These are phyloP conservation scores for Prosopis cineraria DNA, from an alignment of 306 rosid species.

Conservation along the genomic window DNA sequence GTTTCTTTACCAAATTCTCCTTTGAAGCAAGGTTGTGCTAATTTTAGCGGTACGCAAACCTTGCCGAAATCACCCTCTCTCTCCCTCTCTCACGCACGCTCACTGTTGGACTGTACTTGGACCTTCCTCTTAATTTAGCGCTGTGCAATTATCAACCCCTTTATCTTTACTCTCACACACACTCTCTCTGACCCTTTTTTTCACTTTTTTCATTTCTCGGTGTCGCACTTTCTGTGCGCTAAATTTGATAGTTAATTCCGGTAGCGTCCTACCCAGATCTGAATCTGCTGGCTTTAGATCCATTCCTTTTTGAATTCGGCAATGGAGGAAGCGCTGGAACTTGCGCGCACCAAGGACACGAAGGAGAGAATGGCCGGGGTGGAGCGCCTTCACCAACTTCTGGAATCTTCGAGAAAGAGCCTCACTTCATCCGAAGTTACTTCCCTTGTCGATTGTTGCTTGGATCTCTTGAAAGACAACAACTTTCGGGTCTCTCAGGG, in stretches of 20 bases:
- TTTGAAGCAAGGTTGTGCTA: slow-evolving; percentile 39
- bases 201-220: background rate
- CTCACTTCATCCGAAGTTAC: slow-evolving; percentile 78
- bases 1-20: slow-evolving; percentile 14
- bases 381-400: slow-evolving; percentile 85
- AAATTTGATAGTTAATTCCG: background rate
- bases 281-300: slow-evolving; percentile 36
- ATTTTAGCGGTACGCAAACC: slow-evolving; percentile 23
- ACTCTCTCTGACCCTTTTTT: background rate
- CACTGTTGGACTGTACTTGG: slow-evolving; percentile 4
- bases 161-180: background rate
- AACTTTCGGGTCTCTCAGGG: slow-evolving; percentile 96
- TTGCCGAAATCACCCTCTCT: background rate
- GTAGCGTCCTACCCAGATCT: slow-evolving; percentile 11
- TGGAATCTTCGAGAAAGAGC: slow-evolving; percentile 87
- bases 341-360: slow-evolving; percentile 94
- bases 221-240: slow-evolving; percentile 5
- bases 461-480: slow-evolving; percentile 96
- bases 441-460: slow-evolving; percentile 79
- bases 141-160: slow-evolving; percentile 6
- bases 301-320: slow-evolving; percentile 23
- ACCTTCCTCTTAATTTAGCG: background rate
- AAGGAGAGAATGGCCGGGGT: slow-evolving; percentile 99
- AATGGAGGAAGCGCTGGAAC: slow-evolving; percentile 98
- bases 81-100: background rate